These are phyloP conservation scores for Rhinocladiella mackenziei DNA, from an alignment of 2,329 filamentous ascomycete genomes.

Conservation along the genomic window DNA sequence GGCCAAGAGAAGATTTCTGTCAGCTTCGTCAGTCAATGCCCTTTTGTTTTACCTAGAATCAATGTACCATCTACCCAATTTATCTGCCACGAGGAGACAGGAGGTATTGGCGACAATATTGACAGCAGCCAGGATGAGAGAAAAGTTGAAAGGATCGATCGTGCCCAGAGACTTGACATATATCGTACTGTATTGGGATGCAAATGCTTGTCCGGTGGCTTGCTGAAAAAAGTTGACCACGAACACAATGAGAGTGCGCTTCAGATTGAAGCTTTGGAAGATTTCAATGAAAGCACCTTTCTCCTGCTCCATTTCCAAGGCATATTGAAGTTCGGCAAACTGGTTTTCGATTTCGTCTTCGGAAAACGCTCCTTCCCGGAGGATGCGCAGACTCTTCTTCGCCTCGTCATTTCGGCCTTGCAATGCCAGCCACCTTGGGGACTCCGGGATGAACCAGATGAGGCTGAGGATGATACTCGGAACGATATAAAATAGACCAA, in stretches of 20 bases:
- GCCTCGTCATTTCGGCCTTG: slow-evolving; percentile 65
- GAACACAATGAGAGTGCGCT: slow-evolving; percentile 28
- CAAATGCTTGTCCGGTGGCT: slow-evolving; percentile 28
- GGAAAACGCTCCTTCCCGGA: slow-evolving; percentile 48
- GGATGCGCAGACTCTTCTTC: slow-evolving; percentile 49
- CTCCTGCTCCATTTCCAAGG: slow-evolving; percentile 20
- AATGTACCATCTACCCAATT: slow-evolving; percentile 6
- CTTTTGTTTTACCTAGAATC: no score
- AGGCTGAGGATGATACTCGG: slow-evolving; percentile 29
- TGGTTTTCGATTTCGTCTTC: slow-evolving; percentile 33
- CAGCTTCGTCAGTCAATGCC: no score
- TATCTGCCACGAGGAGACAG: neutral
- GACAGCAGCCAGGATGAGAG: slow-evolving; percentile 18
- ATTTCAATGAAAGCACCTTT: slow-evolving; percentile 27
- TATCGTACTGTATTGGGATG: slow-evolving; percentile 27
- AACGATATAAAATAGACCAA: slow-evolving; percentile 28
- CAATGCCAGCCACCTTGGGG: slow-evolving; percentile 57
- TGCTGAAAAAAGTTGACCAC: slow-evolving; percentile 30
- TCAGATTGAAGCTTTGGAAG: slow-evolving; percentile 25
- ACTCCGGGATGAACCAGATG: slow-evolving; percentile 56
- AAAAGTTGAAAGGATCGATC: slow-evolving; percentile 27
- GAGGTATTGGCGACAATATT: neutral
- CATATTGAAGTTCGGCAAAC: slow-evolving; percentile 28
- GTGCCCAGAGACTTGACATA: slow-evolving; percentile 28
- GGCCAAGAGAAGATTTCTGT: neutral